Conservation (phyloP, 1,139 yeast genomes). For the Blastobotrys serpentis region DNA sequence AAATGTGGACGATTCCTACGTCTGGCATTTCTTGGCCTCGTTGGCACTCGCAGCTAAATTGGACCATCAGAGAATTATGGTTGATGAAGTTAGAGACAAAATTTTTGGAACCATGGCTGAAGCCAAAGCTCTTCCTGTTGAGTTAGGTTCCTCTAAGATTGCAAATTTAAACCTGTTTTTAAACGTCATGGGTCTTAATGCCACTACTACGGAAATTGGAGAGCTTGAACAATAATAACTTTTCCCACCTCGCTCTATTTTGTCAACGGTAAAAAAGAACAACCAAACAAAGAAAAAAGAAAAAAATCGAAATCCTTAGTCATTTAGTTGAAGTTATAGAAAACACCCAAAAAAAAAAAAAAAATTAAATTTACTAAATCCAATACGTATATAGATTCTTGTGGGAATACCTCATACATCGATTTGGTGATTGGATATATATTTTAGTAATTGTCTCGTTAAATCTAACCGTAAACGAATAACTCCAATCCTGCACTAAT, state of each 20-base stretch:
- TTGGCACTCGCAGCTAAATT: slow-evolving; percentile 89
- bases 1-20: slow-evolving; percentile 74
- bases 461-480: no score
- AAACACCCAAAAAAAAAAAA: background rate
- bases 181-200: slow-evolving; percentile 95
- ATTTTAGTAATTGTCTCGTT: no score
- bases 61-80: slow-evolving; percentile 90
- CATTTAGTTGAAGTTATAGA: background rate
- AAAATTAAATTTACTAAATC: background rate
- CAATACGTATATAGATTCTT: background rate
- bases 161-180: slow-evolving; percentile 86
- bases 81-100: slow-evolving; percentile 91
- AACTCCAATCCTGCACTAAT: no score
- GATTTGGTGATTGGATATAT: no score
- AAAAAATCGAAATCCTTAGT: background rate
- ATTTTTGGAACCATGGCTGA: slow-evolving; percentile 85
- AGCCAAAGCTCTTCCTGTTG: slow-evolving; percentile 65
- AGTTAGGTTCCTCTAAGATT: slow-evolving; percentile 58
- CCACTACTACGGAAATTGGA: slow-evolving; percentile 51
- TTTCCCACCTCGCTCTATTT: no score
- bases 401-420: no score
- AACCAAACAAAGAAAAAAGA: background rate
- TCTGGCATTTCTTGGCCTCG: slow-evolving; percentile 97
- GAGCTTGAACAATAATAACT: slow-evolving; percentile 31
- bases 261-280: background rate